These are phyloP conservation scores for Oryza meyeriana DNA, from an alignment of 176 grass and related monocot species.

Conservation along the genomic window DNA sequence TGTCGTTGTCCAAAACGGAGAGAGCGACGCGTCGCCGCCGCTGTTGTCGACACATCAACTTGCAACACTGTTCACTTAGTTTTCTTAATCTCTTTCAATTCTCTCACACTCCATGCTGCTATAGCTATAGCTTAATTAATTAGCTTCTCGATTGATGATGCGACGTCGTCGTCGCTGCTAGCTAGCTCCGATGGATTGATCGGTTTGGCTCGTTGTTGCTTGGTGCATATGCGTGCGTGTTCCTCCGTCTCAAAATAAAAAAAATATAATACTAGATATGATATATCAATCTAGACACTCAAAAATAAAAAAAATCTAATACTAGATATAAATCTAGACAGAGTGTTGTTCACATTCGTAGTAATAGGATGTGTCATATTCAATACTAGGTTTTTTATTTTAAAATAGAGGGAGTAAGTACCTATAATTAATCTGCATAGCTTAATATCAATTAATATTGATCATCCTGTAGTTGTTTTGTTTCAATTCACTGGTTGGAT, in stretches of 20 bases:
- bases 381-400: too few relatives aligned
- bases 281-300: too few relatives aligned
- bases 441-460: background rate
- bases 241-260: too few relatives aligned
- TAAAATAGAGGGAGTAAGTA: too few relatives aligned
- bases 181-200: background rate
- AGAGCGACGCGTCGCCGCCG: background rate
- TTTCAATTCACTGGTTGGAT: background rate
- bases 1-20: background rate
- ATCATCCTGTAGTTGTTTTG: background rate
- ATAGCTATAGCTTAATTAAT: background rate
- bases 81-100: too few relatives aligned
- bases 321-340: too few relatives aligned
- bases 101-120: background rate
- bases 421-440: too few relatives aligned
- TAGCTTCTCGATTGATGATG: background rate
- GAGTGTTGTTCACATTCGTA: too few relatives aligned
- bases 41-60: background rate
- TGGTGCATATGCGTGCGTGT: background rate
- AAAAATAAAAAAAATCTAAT: too few relatives aligned
- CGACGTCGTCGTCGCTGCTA: background rate
- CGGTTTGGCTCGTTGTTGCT: background rate
- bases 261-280: too few relatives aligned
- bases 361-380: too few relatives aligned
- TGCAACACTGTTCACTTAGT: background rate